Percentiles rank a stretch among this genome's conserved stretches.
Conservation (phyloP, 2,329 filamentous ascomycete species). For the Westerdykella ornata region DNA sequence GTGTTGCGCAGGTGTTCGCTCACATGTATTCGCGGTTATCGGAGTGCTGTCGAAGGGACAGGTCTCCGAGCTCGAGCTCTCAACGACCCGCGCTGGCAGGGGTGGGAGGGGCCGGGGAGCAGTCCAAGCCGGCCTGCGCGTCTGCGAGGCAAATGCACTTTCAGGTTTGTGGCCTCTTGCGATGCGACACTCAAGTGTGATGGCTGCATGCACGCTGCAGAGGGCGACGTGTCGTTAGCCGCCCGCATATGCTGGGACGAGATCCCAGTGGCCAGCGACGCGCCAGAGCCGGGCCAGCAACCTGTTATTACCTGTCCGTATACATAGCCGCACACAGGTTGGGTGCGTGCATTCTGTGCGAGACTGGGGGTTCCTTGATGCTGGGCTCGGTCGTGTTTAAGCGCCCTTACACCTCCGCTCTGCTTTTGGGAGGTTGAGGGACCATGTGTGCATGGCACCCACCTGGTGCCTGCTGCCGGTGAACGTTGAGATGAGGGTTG, state of each 20-base stretch:
- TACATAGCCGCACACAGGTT: neutral
- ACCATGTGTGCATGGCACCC: neutral
- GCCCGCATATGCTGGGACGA: neutral
- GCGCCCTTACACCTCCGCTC: neutral
- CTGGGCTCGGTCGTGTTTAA: neutral
- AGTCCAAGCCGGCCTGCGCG: neutral
- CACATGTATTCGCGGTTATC: too few species aligned
- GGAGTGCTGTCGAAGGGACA: neutral
- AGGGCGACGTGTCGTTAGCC: neutral
- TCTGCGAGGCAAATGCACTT: neutral
- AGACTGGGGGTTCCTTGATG: neutral
- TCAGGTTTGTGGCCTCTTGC: neutral
- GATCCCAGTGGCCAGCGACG: neutral
- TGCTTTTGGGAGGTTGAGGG: neutral
- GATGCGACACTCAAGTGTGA: neutral
- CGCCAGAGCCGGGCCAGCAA: neutral
- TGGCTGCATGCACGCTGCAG: neutral
- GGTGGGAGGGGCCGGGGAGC: too few species aligned
- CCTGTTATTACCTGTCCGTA: neutral
- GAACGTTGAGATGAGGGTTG: neutral
- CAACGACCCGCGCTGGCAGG: too few species aligned
- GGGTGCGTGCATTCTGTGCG: neutral
- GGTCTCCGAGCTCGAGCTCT: too few species aligned
- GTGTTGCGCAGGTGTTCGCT: too few species aligned
- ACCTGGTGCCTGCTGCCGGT: neutral